A percentile compares a stretch with the other conserved stretches of the same genome.
phyloP scores from a whole-genome alignment of 2,329 filamentous ascomycete species.

The Xylaria sp. region DNA sequence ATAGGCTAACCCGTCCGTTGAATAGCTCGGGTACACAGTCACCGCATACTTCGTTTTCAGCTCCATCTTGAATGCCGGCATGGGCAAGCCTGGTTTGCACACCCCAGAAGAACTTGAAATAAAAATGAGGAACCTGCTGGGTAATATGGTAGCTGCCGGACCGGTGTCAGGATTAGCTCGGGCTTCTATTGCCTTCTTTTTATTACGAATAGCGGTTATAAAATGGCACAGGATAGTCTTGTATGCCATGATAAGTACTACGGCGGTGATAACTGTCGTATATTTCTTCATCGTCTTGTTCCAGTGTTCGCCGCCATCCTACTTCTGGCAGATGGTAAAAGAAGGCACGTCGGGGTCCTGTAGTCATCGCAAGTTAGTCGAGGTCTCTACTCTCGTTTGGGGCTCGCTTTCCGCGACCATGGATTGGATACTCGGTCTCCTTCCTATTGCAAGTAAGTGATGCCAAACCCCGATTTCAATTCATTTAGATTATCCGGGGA shows the following conservation, averaged over 20 bases:
- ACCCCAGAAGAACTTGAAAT: conserved; percentile 33
- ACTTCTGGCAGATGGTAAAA: conserved; percentile 53
- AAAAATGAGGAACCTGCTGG: conserved; percentile 46
- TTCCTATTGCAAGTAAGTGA: conserved; percentile 50
- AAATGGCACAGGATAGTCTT: conserved; percentile 45
- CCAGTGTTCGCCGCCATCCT: conserved; percentile 55
- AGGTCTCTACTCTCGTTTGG: conserved; percentile 52
- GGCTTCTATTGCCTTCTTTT: conserved; percentile 49
- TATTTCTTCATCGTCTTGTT: conserved; percentile 56
- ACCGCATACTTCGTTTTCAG: conserved; percentile 43
- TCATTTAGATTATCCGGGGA: neutral
- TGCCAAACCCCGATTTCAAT: neutral
- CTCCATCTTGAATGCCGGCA: conserved; percentile 41
- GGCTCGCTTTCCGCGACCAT: conserved; percentile 51
- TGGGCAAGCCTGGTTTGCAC: conserved; percentile 35
- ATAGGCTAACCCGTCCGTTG: conserved; percentile 12
- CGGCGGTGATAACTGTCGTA: conserved; percentile 44
- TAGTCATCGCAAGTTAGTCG: conserved; percentile 47
- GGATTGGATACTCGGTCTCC: conserved; percentile 55
- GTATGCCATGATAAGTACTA: conserved; percentile 42
- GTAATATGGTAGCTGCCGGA: conserved; percentile 49
- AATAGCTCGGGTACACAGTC: conserved; percentile 44
- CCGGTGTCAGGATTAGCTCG: conserved; percentile 48
- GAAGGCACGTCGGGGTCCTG: conserved; percentile 48
- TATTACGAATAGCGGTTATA: conserved; percentile 47